Percentiles rank a stretch among this genome's conserved stretches.
Evolutionary conservation across 768 basidiomycete genomes (phyloP).

Genomic region (Boletus patriciae): DNA sequence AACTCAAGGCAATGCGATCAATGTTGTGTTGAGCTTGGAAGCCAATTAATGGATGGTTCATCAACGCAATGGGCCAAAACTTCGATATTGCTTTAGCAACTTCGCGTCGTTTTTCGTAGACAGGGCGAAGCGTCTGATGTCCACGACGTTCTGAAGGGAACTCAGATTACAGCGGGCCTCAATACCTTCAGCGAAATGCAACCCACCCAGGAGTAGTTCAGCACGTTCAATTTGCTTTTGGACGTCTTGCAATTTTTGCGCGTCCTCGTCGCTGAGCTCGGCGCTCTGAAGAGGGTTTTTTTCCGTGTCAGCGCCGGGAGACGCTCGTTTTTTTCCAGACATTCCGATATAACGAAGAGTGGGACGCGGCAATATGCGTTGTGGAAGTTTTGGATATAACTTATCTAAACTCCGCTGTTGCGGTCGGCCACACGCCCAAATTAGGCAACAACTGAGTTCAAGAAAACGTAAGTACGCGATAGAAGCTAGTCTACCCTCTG

Average conservation of each 20-base stretch:
- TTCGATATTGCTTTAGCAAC: conserved; percentile 65
- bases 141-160: conserved; percentile 58
- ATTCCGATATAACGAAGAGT: conserved; percentile 19
- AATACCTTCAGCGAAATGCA: background rate
- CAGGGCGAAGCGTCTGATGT: conserved; percentile 54
- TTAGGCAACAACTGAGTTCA: conserved; percentile 9
- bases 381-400: conserved; percentile 21
- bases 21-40: conserved; percentile 68
- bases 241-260: conserved; percentile 60
- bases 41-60: conserved; percentile 66
- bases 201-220: conserved; percentile 72
- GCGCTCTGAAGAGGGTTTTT: conserved; percentile 67
- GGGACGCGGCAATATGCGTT: conserved; percentile 6
- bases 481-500: conserved; percentile 65
- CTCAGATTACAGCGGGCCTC: conserved; percentile 7
- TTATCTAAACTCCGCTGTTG: conserved; percentile 33
- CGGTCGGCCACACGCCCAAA: conserved; percentile 5
- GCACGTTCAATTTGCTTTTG: conserved; percentile 70
- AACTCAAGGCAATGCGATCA: conserved; percentile 80
- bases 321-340: conserved; percentile 67
- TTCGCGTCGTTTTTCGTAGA: conserved; percentile 70
- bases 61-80: conserved; percentile 85
- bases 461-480: background rate
- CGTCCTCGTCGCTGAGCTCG: conserved; percentile 71
- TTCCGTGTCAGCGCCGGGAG: conserved; percentile 75